Evolutionary conservation across 169 alveolate species (phyloP).

Genomic region (Cryptosporidium sp.): DNA sequence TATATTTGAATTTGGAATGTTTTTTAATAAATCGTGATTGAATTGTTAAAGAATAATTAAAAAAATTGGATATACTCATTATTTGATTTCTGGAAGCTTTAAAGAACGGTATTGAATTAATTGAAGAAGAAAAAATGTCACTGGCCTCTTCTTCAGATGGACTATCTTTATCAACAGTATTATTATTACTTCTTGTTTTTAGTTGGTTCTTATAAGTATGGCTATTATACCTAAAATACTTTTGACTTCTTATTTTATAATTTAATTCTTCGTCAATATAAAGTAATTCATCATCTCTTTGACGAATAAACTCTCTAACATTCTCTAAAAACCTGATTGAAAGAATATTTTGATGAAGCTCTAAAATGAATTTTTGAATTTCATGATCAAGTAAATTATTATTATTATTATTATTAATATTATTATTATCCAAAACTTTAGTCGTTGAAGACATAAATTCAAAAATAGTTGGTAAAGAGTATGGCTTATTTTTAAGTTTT

Average conservation of each 20-base stretch:
- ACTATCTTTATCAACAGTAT: neutral
- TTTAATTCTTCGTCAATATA: slow-evolving; percentile 1
- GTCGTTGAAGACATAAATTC: neutral
- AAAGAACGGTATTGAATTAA: slow-evolving; percentile 38
- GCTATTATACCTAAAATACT: neutral
- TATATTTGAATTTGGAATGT: slow-evolving; percentile 3
- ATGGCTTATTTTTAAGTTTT: neutral
- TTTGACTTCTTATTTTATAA: neutral
- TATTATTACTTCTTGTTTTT: neutral
- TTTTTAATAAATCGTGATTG: neutral
- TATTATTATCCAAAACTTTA: no score
- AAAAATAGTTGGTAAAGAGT: neutral
- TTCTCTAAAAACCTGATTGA: slow-evolving; percentile 26
- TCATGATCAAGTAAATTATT: neutral
- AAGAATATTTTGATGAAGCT: slow-evolving; percentile 19
- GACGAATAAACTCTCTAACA: slow-evolving; percentile 35
- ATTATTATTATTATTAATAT: no score
- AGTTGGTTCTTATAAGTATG: neutral
- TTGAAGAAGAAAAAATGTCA: neutral
- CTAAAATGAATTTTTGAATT: neutral
- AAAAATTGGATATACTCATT: neutral
- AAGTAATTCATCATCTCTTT: slow-evolving; percentile 10
- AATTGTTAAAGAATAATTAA: neutral
- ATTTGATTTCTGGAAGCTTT: slow-evolving; percentile 10
- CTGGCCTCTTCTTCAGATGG: neutral